Conservation (phyloP, 768 basidiomycete species). For the Termitomyces sp. region DNA sequence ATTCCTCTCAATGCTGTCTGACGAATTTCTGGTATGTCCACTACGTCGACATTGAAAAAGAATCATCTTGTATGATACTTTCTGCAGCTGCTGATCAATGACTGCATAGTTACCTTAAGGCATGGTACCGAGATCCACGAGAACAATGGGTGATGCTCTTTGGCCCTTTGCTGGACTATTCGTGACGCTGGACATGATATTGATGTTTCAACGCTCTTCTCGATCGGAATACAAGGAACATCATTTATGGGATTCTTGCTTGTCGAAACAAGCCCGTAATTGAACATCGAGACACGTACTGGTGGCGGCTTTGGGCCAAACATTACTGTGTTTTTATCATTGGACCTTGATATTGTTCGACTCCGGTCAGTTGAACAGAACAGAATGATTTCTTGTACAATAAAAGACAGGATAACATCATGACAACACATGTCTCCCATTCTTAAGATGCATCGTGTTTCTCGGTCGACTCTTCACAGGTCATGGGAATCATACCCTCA, state of each 20-base stretch:
- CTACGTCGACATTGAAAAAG: background rate
- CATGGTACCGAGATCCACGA: background rate
- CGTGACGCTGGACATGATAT: background rate
- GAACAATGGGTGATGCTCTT: background rate
- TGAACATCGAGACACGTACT: background rate
- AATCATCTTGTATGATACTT: background rate
- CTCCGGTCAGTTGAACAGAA: background rate
- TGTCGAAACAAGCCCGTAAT: background rate
- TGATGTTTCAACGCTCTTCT: background rate
- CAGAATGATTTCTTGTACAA: background rate
- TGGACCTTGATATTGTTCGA: background rate
- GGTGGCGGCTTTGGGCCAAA: too few relatives aligned
- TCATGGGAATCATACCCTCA: background rate
- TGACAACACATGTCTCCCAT: background rate
- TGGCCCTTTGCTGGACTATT: background rate
- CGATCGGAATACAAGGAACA: background rate
- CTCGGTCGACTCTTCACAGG: background rate
- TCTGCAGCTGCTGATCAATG: background rate
- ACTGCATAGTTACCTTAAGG: background rate
- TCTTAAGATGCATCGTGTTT: background rate
- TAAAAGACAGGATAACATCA: background rate
- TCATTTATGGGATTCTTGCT: background rate
- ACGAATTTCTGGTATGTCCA: background rate
- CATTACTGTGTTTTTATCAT: background rate
- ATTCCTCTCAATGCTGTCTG: background rate